phyloP scores from a whole-genome alignment of 1,284 basidiomycete genomes.

The Acaromyces ingoldii region DNA sequence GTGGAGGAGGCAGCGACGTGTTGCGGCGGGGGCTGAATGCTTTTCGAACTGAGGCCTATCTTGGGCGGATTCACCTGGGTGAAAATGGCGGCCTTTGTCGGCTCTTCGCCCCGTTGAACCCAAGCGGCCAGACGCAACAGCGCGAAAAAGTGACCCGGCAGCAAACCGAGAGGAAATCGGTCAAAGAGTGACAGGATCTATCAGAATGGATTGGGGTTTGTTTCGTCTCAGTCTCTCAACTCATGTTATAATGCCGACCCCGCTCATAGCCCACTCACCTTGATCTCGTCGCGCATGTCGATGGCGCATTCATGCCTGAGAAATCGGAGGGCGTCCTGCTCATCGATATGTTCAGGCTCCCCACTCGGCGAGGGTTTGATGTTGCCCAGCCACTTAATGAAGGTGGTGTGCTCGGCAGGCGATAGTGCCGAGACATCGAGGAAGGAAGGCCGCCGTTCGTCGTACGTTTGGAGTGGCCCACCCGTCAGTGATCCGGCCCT shows the following conservation, averaged over 20 bases:
- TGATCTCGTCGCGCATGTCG: constrained; percentile 42
- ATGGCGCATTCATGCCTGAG: constrained; percentile 42
- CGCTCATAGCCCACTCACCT: constrained; percentile 12
- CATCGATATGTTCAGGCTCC: constrained; percentile 40
- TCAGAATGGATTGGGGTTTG: too few relatives aligned
- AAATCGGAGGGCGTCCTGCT: constrained; percentile 45
- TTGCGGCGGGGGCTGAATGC: background rate
- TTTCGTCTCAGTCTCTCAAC: too few relatives aligned
- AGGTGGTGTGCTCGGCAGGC: constrained; percentile 42
- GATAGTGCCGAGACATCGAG: constrained; percentile 47
- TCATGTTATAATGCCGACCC: too few relatives aligned
- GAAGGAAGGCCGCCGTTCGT: constrained; percentile 14
- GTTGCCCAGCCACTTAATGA: constrained; percentile 30
- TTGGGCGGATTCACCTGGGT: constrained; percentile 37
- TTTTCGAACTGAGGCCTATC: background rate
- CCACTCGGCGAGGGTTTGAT: constrained; percentile 42
- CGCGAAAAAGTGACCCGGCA: constrained; percentile 45
- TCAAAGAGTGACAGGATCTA: constrained; percentile 50
- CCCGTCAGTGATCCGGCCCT: too few relatives aligned
- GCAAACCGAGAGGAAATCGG: constrained; percentile 40
- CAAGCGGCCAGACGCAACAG: constrained; percentile 46
- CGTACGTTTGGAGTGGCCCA: too few relatives aligned
- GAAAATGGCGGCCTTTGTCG: constrained; percentile 36
- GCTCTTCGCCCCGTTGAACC: constrained; percentile 38
- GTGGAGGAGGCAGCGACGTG: background rate